A percentile compares a stretch with the other conserved stretches of the same genome.
phyloP scores from a whole-genome alignment of 208 protist genomes.

The Phytomonas sp. region DNA sequence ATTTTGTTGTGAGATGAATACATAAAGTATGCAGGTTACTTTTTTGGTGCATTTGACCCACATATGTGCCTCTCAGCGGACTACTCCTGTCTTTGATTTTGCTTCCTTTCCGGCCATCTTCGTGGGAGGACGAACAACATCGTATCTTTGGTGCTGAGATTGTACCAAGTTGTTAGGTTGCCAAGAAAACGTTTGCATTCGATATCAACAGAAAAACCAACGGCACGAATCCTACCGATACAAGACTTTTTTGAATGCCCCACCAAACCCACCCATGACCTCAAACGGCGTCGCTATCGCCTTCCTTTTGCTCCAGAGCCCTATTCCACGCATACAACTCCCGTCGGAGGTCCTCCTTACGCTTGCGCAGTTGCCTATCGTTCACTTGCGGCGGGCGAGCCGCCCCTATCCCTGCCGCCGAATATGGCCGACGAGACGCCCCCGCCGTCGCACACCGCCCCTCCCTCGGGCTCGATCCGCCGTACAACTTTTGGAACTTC shows the following conservation, averaged over 20 bases:
- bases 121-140: background rate
- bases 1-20: background rate
- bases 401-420: background rate
- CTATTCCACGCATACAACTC: constrained; percentile 84
- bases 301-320: constrained; percentile 25
- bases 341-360: constrained; percentile 46
- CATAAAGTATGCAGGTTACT: background rate
- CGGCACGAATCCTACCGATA: background rate
- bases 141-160: background rate
- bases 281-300: constrained; percentile 41
- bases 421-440: background rate
- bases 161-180: background rate
- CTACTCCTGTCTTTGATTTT: background rate
- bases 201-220: constrained; percentile 5
- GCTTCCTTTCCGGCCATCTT: background rate
- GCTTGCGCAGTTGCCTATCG: background rate
- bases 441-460: background rate
- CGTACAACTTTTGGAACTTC: background rate
- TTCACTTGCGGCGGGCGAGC: background rate
- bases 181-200: background rate
- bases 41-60: background rate
- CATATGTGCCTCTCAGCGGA: background rate
- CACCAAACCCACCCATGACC: no score
- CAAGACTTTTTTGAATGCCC: background rate
- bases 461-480: background rate